Evolutionary conservation across 1,284 basidiomycete genomes (phyloP).

Genomic region (Butyriboletus appendiculatus): DNA sequence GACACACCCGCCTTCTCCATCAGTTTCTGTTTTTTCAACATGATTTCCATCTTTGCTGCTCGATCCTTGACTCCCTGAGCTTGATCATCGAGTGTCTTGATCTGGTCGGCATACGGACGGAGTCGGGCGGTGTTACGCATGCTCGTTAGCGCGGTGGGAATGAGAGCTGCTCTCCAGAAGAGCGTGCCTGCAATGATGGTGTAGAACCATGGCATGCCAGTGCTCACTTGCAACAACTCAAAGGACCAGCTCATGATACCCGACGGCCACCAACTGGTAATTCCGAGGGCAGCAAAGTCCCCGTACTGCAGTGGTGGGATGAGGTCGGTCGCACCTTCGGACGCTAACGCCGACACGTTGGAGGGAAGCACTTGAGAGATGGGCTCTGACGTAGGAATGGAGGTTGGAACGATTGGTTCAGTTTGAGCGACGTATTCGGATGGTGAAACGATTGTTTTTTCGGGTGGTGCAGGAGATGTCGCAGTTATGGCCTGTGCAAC

Average conservation of each 20-base stretch:
- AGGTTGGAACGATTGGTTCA: background rate
- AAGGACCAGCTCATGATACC: constrained; percentile 67
- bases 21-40: constrained; percentile 60
- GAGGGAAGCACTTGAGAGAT: constrained; percentile 4
- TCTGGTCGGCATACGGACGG: constrained; percentile 61
- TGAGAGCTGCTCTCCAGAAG: constrained; percentile 65
- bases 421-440: background rate
- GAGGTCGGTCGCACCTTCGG: constrained; percentile 29
- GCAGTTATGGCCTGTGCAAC: background rate
- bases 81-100: constrained; percentile 55
- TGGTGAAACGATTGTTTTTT: background rate
- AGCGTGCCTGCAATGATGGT: constrained; percentile 77
- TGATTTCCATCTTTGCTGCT: constrained; percentile 56
- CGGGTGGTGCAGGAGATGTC: background rate
- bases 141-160: constrained; percentile 71
- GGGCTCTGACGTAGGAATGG: constrained; percentile 2
- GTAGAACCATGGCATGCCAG: constrained; percentile 85
- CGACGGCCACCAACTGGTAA: constrained; percentile 60
- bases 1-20: constrained; percentile 74
- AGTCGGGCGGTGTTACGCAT: constrained; percentile 74
- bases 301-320: constrained; percentile 66
- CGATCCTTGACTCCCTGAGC: constrained; percentile 37
- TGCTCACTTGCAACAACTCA: constrained; percentile 73
- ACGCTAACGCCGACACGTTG: constrained; percentile 8
- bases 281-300: constrained; percentile 77